Conservation (phyloP, 177 flowering plant genomes). For the Tripterygium wilfordii region DNA sequence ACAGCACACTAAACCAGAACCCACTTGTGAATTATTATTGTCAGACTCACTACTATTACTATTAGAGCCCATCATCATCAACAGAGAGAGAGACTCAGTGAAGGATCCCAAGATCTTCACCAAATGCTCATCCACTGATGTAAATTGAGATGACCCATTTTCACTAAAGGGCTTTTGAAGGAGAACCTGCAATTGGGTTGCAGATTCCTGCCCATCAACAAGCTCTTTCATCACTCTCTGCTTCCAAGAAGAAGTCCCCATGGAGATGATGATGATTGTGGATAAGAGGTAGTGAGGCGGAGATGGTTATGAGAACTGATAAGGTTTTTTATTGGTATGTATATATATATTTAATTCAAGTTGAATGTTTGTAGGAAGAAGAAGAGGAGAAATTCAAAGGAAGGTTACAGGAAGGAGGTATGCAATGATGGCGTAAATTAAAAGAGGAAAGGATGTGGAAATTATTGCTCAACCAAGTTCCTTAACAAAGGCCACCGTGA, state of each 20-base stretch:
- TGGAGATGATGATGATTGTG: neutral
- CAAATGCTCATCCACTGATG: constrained; percentile 14
- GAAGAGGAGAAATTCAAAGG: constrained; percentile 10
- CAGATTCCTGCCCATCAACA: constrained; percentile 17
- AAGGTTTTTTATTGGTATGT: no score
- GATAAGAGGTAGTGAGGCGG: no score
- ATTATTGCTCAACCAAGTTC: constrained; percentile 8
- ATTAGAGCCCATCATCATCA: no score
- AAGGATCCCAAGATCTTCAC: constrained; percentile 23
- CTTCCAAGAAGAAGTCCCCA: constrained; percentile 6
- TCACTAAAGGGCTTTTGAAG: constrained; percentile 3
- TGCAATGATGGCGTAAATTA: no score
- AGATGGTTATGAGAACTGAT: no score
- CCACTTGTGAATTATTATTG: no score
- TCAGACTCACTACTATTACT: no score
- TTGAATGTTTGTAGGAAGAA: constrained; percentile 3
- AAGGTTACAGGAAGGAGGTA: constrained; percentile 3
- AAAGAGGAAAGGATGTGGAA: constrained; percentile 3
- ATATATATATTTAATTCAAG: no score
- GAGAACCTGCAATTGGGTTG: constrained; percentile 16
- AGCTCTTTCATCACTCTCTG: constrained; percentile 18
- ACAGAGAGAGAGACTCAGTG: constrained; percentile 14
- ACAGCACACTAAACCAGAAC: neutral
- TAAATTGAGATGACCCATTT: neutral
- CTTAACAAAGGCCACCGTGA: constrained; percentile 5